A percentile compares a stretch with the other conserved stretches of the same genome.
These are phyloP conservation scores for Zizania palustris DNA, from an alignment of 202 grass and related monocot species.

Conservation along the genomic window DNA sequence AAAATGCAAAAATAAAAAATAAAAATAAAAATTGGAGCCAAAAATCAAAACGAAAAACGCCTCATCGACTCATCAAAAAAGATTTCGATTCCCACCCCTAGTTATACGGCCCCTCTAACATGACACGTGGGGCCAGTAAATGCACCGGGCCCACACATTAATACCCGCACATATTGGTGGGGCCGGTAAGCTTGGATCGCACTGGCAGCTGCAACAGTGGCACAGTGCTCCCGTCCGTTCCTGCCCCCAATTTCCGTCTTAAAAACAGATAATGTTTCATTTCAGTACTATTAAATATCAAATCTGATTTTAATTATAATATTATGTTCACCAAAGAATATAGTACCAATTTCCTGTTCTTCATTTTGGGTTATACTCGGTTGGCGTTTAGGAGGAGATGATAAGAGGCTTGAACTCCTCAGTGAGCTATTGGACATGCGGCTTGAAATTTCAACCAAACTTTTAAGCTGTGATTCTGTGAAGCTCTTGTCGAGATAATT, in stretches of 20 bases:
- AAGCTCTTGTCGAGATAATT: too few species aligned
- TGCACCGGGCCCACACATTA: background rate
- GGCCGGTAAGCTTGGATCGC: background rate
- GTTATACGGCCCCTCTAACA: constrained; percentile 4
- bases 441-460: background rate
- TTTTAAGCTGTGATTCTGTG: too few species aligned
- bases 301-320: too few species aligned
- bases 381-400: background rate
- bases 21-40: background rate
- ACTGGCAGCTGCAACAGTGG: background rate
- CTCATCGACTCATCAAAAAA: constrained; percentile 17
- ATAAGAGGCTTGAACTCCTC: background rate
- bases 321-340: too few species aligned
- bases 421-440: background rate
- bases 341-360: background rate
- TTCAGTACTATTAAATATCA: too few species aligned
- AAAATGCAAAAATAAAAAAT: background rate
- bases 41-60: background rate
- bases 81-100: background rate
- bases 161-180: background rate
- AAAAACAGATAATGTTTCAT: too few species aligned
- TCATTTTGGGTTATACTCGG: background rate
- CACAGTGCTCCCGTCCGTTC: background rate
- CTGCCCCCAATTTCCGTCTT: too few species aligned
- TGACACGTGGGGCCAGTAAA: constrained; percentile 30